Evolutionary conservation across 306 rosid genomes (phyloP).

Genomic region (apple (Malus domestica)): DNA sequence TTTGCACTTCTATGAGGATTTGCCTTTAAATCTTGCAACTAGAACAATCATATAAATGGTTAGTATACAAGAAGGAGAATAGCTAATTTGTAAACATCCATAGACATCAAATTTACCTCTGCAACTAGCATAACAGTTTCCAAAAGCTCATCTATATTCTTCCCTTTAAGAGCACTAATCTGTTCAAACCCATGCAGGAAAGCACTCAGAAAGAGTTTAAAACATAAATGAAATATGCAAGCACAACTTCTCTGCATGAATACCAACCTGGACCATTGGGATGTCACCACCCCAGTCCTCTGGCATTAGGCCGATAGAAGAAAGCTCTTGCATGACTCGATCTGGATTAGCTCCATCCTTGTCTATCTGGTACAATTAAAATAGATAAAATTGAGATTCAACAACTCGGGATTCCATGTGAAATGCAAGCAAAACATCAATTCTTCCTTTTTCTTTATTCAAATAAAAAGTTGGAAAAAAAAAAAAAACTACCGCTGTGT

Average conservation of each 20-base stretch:
- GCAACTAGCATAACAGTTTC: slow-evolving; percentile 95
- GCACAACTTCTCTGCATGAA: slow-evolving; percentile 9
- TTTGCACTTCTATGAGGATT: slow-evolving; percentile 86
- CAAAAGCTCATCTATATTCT: slow-evolving; percentile 77
- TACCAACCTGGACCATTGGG: slow-evolving; percentile 92
- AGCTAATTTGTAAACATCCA: background rate
- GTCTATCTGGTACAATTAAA: slow-evolving; percentile 59
- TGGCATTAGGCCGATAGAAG: slow-evolving; percentile 88
- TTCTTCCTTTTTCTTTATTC: background rate
- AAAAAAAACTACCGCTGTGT: slow-evolving; percentile 1
- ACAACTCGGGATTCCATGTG: slow-evolving; percentile 17
- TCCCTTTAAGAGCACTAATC: slow-evolving; percentile 96
- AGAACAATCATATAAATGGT: slow-evolving; percentile 27
- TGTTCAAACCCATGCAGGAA: slow-evolving; percentile 26
- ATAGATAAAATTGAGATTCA: slow-evolving; percentile 12
- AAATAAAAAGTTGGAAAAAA: background rate
- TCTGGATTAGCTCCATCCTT: slow-evolving; percentile 95
- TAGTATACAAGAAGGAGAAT: slow-evolving; percentile 23
- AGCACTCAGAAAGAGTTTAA: slow-evolving; percentile 10
- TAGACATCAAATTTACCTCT: slow-evolving; percentile 57
- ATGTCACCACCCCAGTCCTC: slow-evolving; percentile 97
- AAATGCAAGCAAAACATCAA: slow-evolving; percentile 15
- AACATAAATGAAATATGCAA: slow-evolving; percentile 15
- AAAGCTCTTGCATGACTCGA: slow-evolving; percentile 96
- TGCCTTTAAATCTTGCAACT: slow-evolving; percentile 99